Evolutionary conservation across 2,329 filamentous ascomycete genomes (phyloP).

Genomic region (Clathrospora elynae): DNA sequence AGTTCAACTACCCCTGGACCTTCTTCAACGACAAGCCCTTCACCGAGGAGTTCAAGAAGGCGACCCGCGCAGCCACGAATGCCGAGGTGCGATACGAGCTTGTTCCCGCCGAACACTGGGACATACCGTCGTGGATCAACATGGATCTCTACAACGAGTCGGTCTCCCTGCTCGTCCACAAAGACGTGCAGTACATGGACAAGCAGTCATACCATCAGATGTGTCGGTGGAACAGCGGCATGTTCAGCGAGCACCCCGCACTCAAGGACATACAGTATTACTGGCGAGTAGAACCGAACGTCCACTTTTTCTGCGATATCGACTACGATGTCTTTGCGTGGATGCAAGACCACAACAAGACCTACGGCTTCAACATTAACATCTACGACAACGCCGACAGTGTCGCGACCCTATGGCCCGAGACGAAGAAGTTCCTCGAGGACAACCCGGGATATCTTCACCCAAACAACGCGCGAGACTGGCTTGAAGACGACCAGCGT

Average conservation of each 20-base stretch:
- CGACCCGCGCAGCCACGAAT: slow-evolving; percentile 80
- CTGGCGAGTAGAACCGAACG: slow-evolving; percentile 98
- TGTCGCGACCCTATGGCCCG: slow-evolving; percentile 90
- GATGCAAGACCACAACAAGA: slow-evolving; percentile 98
- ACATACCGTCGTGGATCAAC: slow-evolving; percentile 89
- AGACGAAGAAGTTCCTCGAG: slow-evolving; percentile 87
- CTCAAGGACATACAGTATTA: slow-evolving; percentile 85
- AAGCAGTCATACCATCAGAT: slow-evolving; percentile 96
- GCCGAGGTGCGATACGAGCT: slow-evolving; percentile 85
- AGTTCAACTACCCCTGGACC: slow-evolving; percentile 99
- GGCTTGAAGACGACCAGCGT: slow-evolving; percentile 78
- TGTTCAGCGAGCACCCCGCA: slow-evolving; percentile 96
- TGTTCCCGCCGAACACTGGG: slow-evolving; percentile 96
- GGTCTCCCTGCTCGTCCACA: slow-evolving; percentile 77
- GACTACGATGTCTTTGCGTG: slow-evolving; percentile 98
- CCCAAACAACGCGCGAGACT: slow-evolving; percentile 82
- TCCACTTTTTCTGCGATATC: slow-evolving; percentile 98
- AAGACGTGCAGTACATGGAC: slow-evolving; percentile 87
- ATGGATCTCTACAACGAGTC: slow-evolving; percentile 83
- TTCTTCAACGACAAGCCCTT: slow-evolving; percentile 98
- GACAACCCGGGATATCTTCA: slow-evolving; percentile 82
- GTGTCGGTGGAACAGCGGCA: slow-evolving; percentile 98
- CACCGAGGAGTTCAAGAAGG: slow-evolving; percentile 86
- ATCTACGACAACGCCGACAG: slow-evolving; percentile 90
- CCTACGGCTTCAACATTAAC: slow-evolving; percentile 98